These are phyloP conservation scores for Debaryomycetaceae sp. DNA, from an alignment of 1,139 yeast species.

Conservation along the genomic window DNA sequence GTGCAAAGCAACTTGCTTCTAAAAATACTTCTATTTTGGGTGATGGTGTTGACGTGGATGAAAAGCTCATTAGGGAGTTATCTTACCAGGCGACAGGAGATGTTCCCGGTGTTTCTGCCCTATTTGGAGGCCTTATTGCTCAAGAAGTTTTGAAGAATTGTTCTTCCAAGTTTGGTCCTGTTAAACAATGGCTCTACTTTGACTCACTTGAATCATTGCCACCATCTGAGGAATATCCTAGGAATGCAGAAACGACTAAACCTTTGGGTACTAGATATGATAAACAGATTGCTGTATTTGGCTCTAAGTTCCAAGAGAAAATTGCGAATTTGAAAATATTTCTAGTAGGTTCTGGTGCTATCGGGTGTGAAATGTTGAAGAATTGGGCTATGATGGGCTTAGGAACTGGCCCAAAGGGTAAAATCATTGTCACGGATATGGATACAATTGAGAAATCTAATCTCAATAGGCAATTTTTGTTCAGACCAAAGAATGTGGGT, in stretches of 20 bases:
- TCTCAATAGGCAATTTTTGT: conserved; percentile 91
- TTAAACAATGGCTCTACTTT: conserved; percentile 87
- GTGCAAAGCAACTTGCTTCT: conserved; percentile 58
- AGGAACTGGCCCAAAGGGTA: conserved; percentile 88
- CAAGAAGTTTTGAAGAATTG: conserved; percentile 95
- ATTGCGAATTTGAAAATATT: conserved; percentile 79
- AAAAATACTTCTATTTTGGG: conserved; percentile 59
- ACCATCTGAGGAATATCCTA: conserved; percentile 48
- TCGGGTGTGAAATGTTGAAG: conserved; percentile 98
- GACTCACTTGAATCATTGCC: conserved; percentile 94
- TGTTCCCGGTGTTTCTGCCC: conserved; percentile 84
- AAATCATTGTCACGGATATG: conserved; percentile 83
- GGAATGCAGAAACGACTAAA: conserved; percentile 69
- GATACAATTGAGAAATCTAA: conserved; percentile 95
- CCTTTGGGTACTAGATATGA: conserved; percentile 86
- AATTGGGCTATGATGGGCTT: conserved; percentile 98
- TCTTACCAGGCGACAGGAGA: conserved; percentile 90
- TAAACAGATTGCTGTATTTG: conserved; percentile 91
- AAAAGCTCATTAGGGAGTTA: conserved; percentile 64
- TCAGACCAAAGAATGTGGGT: conserved; percentile 94
- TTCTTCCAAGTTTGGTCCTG: conserved; percentile 89
- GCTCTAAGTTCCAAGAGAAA: conserved; percentile 68
- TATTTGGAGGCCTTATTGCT: conserved; percentile 92
- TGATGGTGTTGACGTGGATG: conserved; percentile 57
- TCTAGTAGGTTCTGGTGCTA: conserved; percentile 97